Evolutionary conservation across 2,329 filamentous ascomycete genomes (phyloP).

Genomic region (Zymoseptoria pseudotritici): DNA sequence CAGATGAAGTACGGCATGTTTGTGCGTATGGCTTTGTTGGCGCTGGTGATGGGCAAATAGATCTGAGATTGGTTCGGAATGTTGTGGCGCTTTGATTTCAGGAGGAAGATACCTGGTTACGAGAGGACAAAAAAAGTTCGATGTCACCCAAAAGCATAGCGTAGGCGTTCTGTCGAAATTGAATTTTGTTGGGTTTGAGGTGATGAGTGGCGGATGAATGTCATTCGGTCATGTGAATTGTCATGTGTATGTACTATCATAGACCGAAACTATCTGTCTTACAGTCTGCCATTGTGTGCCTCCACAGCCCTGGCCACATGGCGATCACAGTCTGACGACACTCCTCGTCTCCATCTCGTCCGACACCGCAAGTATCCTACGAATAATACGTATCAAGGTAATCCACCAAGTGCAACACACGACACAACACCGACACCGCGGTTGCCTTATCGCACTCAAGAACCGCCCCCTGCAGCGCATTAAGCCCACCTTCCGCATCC

Average conservation of each 20-base stretch:
- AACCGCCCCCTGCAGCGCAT: conserved; percentile 7
- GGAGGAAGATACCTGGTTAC: background rate
- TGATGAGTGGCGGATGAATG: background rate
- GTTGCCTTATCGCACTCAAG: conserved; percentile 3
- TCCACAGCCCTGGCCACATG: background rate
- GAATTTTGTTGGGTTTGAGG: background rate
- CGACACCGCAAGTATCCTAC: background rate
- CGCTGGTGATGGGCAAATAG: conserved; percentile 69
- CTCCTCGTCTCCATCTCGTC: background rate
- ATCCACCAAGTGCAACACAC: conserved; percentile 7
- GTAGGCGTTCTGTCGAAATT: background rate
- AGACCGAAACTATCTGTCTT: background rate
- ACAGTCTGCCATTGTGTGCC: background rate
- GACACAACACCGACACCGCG: conserved; percentile 7
- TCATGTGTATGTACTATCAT: background rate
- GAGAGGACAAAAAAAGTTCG: background rate
- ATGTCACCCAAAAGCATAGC: conserved; percentile 4
- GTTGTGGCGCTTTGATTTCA: background rate
- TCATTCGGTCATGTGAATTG: background rate
- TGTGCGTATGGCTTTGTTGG: conserved; percentile 94
- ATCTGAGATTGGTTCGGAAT: background rate
- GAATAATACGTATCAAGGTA: conserved; percentile 6
- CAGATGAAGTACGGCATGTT: conserved; percentile 98
- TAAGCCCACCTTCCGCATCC: conserved; percentile 4
- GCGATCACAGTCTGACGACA: background rate